These are phyloP conservation scores for Eragrostis nindensis DNA, from an alignment of 176 grass and related monocot species.

Conservation along the genomic window DNA sequence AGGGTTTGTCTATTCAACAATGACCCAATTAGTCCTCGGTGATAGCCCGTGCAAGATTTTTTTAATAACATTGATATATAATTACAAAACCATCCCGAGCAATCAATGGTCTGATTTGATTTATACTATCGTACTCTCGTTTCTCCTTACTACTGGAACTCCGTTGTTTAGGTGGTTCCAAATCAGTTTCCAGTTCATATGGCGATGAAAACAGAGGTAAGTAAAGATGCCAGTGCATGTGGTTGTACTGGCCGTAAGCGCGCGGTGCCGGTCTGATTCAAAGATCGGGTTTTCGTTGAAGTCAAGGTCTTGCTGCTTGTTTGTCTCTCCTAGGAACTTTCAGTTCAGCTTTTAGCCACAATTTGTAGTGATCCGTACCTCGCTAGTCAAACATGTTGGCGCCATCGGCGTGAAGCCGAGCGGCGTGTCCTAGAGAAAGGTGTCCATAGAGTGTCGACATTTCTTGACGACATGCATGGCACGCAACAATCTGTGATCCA, in stretches of 20 bases:
- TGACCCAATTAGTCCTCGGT: no score
- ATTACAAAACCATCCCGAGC: no score
- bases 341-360: background rate
- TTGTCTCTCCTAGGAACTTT: background rate
- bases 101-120: no score
- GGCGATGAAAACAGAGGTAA: no score
- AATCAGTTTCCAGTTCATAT: no score
- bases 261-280: background rate
- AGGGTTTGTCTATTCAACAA: no score
- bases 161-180: no score
- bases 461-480: background rate
- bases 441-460: conserved; percentile 23
- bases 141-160: no score
- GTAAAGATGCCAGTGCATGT: background rate
- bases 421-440: background rate
- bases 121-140: no score
- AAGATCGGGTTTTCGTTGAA: background rate
- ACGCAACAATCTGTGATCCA: background rate
- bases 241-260: background rate
- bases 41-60: no score
- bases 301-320: background rate
- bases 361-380: background rate
- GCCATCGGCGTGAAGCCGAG: background rate
- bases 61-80: no score
- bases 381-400: background rate